Evolutionary conservation across 169 alveolate genomes (phyloP), one percentile per base, ranked within the genome.

Genomic region (Plasmodium chabaudi): DNA sequence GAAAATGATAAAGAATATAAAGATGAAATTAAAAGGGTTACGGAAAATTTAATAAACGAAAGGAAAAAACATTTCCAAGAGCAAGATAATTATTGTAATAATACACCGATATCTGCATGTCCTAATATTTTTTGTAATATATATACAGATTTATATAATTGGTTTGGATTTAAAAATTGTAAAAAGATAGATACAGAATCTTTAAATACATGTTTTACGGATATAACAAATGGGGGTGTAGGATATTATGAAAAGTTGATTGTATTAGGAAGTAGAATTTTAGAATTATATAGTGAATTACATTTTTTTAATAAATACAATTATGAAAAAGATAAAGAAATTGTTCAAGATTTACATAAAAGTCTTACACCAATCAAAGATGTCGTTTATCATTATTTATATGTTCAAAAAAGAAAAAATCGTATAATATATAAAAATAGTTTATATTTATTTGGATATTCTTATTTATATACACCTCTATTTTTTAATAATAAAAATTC

Each of bases 141-240:
- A 6, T 75, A 75, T 23, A 75, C 75, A 19, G 88, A 75, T 75
- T 55, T 75, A 13, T 49, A 75, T 42, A 75, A 60, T n/a, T 75
- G 88, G 88, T 75, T 75, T 75, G 88, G 88, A 25, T 75, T 75
- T 75, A 75, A 75, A 49, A 46, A 75, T 63, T 75, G 88, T 67
- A 44, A 34, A 27, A 75, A 75, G 15, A 75, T 75, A 25, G 88
- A 75, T 23, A 75, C 75, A 1, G 88, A 75, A 34, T 61, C 68
- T 2, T 75, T 75, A 39, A 75, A 75, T 46, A 75, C 88, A 5
- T 75, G 88, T 25, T 75, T 75, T 63, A 75, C 88, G 9, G 88
- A 75, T 42, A 61, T 75, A 63, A 55, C 88, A 5, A 75, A 75
- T 49, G 88, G 88, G 44, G 88, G 88, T 39, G 74, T 75, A 10